phyloP scores from a whole-genome alignment of 2,329 filamentous ascomycete genomes.

The Chrysosporium queenslandicum region DNA sequence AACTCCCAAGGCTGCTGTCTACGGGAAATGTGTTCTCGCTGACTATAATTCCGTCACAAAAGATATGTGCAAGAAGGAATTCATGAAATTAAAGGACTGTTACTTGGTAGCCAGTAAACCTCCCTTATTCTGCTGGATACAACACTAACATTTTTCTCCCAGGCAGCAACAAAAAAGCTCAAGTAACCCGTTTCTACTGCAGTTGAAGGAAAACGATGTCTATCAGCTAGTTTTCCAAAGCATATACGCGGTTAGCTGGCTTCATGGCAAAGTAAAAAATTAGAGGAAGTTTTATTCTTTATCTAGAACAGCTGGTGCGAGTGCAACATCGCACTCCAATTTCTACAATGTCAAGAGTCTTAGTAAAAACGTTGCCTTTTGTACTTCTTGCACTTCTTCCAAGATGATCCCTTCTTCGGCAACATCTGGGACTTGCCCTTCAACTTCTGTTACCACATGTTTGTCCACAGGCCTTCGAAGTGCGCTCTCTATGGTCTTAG shows the following conservation, averaged over 20 bases:
- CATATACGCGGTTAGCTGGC: too few relatives aligned
- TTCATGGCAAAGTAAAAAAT: too few relatives aligned
- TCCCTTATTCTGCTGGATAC: neutral
- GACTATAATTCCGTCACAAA: constrained; percentile 88
- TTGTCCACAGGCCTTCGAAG: constrained; percentile 67
- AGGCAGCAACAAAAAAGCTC: constrained; percentile 46
- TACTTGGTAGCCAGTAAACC: constrained; percentile 54
- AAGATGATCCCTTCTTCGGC: constrained; percentile 55
- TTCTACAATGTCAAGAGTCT: constrained; percentile 61
- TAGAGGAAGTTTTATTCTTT: constrained; percentile 6
- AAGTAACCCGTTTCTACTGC: constrained; percentile 20
- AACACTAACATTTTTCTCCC: neutral
- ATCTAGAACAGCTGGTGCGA: constrained; percentile 13
- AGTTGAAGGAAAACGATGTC: too few relatives aligned
- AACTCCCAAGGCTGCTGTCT: constrained; percentile 58
- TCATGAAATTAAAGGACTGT: constrained; percentile 75
- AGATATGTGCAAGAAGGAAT: constrained; percentile 80
- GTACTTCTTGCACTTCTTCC: constrained; percentile 77
- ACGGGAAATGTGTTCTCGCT: constrained; percentile 81
- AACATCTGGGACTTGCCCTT: constrained; percentile 46
- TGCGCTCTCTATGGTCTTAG: constrained; percentile 61
- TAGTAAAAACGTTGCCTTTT: constrained; percentile 70
- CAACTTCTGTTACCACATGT: constrained; percentile 50
- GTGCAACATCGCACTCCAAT: constrained; percentile 30
- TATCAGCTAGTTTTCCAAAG: too few relatives aligned